Evolutionary conservation across 176 grass and related monocot species (phyloP), one percentile per base, ranked within the genome.

Genomic region (Rhynchospora breviuscula): DNA sequence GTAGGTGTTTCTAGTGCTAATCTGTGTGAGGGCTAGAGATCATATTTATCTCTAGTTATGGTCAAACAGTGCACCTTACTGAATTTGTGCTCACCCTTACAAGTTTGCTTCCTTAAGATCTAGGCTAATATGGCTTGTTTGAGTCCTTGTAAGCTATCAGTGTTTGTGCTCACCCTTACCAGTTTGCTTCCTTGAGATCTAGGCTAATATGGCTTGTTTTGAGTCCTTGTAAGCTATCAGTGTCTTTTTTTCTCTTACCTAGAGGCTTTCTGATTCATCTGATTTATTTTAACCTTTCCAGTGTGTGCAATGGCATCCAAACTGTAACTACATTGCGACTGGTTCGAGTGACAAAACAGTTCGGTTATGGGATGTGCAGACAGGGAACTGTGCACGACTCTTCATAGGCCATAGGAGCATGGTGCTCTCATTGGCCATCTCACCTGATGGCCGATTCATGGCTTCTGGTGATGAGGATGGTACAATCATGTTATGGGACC

Each of bases 301-400:
- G 96, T 98, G 96, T 90, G 93, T 98, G 59, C 93, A 98, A 71
- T 98, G 93, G 96, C 96, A 98, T 93, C 86, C 90, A 81, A 98
- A 98, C 85, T 95, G 92, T 86, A 98, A 98, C 80, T 98, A 98
- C 78, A 91, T 95, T 81, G 95, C 90, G 31, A 95, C 92, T 0
- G 95, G 92, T 23, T 98, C 92, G 17, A 98, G 95, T 8, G 95
- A 98, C 88, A 98, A 98, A 87, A 98, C 92, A 71, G 91, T 98
- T 64, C 88, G 92, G 86, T 76, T 98, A 77, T 98, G 95, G 95
- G 95, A 98, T 80, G 89, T 98, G 73, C 95, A 95, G 67, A 90
- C 87, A 60, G 95, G 95, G 82, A 91, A 98, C 79, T 98, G 91
- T 62, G 94, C 89, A 84, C 84, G 95, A 43, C 93, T 98, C 81